Conservation (phyloP, 2,329 filamentous ascomycete species). For the Herpotrichia juniperi region DNA sequence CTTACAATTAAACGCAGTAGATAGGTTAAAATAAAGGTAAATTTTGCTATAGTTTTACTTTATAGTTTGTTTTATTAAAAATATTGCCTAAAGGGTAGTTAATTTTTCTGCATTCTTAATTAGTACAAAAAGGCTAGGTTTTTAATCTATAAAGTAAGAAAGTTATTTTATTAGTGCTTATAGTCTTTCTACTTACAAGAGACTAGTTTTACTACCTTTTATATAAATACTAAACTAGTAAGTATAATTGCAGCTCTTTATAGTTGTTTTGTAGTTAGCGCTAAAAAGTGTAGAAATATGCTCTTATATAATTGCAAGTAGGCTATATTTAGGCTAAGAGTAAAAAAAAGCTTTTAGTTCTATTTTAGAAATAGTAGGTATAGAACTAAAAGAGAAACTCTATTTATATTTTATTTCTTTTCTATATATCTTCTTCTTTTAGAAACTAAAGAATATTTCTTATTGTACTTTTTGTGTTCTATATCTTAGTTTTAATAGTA, state of each 20-base stretch:
- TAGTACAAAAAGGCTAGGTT: constrained; percentile 8
- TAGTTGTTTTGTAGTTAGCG: constrained; percentile 2
- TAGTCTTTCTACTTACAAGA: constrained; percentile 25
- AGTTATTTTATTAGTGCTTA: constrained; percentile 25
- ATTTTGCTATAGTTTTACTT: constrained; percentile 21
- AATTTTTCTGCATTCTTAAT: constrained; percentile 27
- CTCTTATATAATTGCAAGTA: background rate
- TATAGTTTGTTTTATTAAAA: constrained; percentile 16
- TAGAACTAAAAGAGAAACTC: too few relatives aligned
- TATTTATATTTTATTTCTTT: too few relatives aligned
- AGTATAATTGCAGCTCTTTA: constrained; percentile 28
- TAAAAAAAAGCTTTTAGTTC: too few relatives aligned
- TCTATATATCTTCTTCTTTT: too few relatives aligned
- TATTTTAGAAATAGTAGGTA: too few relatives aligned
- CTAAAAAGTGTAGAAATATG: too few relatives aligned
- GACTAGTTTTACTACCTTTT: constrained; percentile 21
- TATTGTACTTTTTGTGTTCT: too few relatives aligned
- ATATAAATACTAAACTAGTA: constrained; percentile 27
- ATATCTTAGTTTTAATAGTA: too few relatives aligned
- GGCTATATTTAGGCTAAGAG: too few relatives aligned
- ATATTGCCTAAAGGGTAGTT: constrained; percentile 23
- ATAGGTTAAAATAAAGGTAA: constrained; percentile 24
- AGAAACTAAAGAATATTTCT: too few relatives aligned
- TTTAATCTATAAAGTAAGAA: constrained; percentile 17
- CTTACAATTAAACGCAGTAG: constrained; percentile 20